A percentile compares a stretch with the other conserved stretches of the same genome.
Evolutionary conservation across 176 grass and related monocot species (phyloP).

Genomic region (Alopecurus myosuroides): DNA sequence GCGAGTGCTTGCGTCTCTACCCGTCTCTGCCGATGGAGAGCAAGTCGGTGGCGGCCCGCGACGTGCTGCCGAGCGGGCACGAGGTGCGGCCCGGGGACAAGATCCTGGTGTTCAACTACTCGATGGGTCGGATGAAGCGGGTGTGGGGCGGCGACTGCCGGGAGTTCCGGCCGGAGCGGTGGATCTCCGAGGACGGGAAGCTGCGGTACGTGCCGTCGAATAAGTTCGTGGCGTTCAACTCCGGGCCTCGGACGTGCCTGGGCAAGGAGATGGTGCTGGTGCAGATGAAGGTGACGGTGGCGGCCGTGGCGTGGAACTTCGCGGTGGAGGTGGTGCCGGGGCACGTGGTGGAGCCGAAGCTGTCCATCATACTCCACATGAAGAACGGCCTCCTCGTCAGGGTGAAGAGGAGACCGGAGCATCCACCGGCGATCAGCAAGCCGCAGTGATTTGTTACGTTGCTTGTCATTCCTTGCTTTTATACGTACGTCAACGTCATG

Average conservation of each 20-base stretch:
- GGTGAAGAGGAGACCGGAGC: slow-evolving; percentile 20
- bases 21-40: slow-evolving; percentile 32
- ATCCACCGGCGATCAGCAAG: background rate
- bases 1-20: slow-evolving; percentile 44
- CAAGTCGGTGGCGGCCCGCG: slow-evolving; percentile 13
- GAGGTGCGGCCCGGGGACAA: slow-evolving; percentile 2
- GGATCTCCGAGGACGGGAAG: slow-evolving; percentile 33
- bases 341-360: slow-evolving; percentile 34
- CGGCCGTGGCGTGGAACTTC: slow-evolving; percentile 44
- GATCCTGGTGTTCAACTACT: slow-evolving; percentile 36
- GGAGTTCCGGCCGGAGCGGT: slow-evolving; percentile 40
- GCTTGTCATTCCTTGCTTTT: background rate
- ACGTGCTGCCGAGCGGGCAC: slow-evolving; percentile 45
- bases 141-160: slow-evolving; percentile 34
- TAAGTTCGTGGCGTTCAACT: slow-evolving; percentile 45
- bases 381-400: slow-evolving; percentile 40
- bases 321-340: slow-evolving; percentile 34
- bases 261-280: slow-evolving; percentile 42
- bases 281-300: slow-evolving; percentile 28
- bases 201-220: slow-evolving; percentile 32
- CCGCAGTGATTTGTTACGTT: background rate
- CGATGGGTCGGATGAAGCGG: slow-evolving; percentile 42
- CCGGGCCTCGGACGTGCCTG: slow-evolving; percentile 30
- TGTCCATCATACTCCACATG: slow-evolving; percentile 40
- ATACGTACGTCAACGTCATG: background rate